Evolutionary conservation across 2,329 filamentous ascomycete species (phyloP), one percentile per base, ranked within the genome.

Genomic region (Ophiostoma perfectum): DNA sequence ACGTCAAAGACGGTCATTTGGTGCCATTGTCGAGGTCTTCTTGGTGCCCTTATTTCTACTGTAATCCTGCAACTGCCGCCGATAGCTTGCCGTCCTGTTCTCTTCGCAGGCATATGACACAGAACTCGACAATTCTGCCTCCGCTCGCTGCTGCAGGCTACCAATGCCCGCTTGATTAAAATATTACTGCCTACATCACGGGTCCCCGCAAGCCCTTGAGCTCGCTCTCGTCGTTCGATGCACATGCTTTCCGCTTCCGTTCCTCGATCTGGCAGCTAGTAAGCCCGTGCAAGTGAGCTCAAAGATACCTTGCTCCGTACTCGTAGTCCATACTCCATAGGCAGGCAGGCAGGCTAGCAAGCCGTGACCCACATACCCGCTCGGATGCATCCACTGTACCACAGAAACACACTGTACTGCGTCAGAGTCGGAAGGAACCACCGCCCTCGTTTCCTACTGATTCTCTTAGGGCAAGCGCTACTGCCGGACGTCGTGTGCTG

Each of bases 391-490:
- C 38, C 60, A 63, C 60, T 62, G 60, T 65, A 47, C 44, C 65
- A 69, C 60, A 55, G 36, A 69, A 58, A 62, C 45, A 14, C 36
- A n/a, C 63, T 65, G 49, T 42, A 47, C 65, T 67, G 68, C 65
- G 47, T 69, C 58, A 62, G 58, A 66, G 49, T 60, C 27, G 65
- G 62, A 66, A 69, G 64, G 64, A 55, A 18, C 49, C 49, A 55
- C 49, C 11, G 60, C 60, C 39, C 60, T 67, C 60, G 52, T 62
- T 66, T 52, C 64, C 41, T 39, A 63, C 38, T 63, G 60, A 9
- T 63, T 42, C 16, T 5, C 42, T 18, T 67, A 36, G 60, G 65
- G 60, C 65, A 69, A 47, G 65, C 68, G 68, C 68, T 68, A 66
- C 67, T 68, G 67, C 64, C 67, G 64, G 58, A 62, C 58, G 36